Conservation (phyloP, 2,329 filamentous ascomycete genomes). For the Colletotrichum sp. region DNA sequence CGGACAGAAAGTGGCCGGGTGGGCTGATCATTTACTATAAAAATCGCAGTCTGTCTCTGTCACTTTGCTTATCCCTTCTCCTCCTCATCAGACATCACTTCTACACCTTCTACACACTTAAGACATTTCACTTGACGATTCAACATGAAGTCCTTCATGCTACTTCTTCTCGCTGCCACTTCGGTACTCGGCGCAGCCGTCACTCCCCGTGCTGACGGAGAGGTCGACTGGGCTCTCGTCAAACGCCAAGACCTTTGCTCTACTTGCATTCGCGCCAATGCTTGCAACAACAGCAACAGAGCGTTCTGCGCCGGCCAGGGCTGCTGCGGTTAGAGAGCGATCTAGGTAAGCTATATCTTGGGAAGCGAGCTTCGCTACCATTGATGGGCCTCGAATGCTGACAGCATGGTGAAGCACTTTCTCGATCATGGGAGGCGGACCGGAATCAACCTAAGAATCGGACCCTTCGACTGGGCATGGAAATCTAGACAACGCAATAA, state of each 20-base stretch:
- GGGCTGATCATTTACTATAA: neutral
- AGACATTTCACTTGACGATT: neutral
- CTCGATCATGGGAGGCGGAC: too few relatives aligned
- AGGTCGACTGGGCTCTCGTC: neutral
- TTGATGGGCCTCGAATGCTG: too few relatives aligned
- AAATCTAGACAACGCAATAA: neutral
- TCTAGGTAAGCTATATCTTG: neutral
- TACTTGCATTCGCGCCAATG: neutral
- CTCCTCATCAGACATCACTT: neutral
- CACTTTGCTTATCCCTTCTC: neutral
- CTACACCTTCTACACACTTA: neutral
- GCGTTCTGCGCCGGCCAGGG: neutral
- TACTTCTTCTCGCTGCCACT: neutral
- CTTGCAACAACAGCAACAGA: neutral
- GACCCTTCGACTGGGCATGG: neutral
- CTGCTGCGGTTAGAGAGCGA: neutral
- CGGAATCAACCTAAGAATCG: neutral
- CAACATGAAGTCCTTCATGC: neutral
- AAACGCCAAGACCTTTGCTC: neutral
- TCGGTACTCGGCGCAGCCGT: neutral
- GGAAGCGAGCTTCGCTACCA: neutral
- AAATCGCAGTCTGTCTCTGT: neutral
- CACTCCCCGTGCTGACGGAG: neutral
- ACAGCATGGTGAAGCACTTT: too few relatives aligned
- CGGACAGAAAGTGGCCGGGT: neutral